These are phyloP conservation scores for Cetraspora pellucida DNA, from an alignment of 192 early-diverging fungal species.

Conservation along the genomic window DNA sequence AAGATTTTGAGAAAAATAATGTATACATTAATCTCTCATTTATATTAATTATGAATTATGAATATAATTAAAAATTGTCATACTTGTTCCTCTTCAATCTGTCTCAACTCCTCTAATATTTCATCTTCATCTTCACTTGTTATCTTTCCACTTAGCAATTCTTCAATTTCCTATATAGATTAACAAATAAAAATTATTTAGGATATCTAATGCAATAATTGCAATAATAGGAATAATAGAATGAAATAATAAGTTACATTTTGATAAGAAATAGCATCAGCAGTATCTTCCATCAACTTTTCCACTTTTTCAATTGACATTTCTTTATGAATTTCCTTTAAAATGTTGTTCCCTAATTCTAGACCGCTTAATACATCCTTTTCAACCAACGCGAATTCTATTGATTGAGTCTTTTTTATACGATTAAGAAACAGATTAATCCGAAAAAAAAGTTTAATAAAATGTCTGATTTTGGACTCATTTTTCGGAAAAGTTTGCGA, in stretches of 20 bases:
- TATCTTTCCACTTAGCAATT: slow-evolving; percentile 74
- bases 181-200: too few species aligned
- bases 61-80: neutral
- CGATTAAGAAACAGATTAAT: neutral
- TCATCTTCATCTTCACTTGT: slow-evolving; percentile 86
- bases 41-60: too few species aligned
- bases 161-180: slow-evolving; percentile 64
- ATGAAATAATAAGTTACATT: slow-evolving; percentile 56
- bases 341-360: slow-evolving; percentile 80
- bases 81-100: slow-evolving; percentile 26
- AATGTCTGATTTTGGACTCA: neutral
- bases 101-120: slow-evolving; percentile 77
- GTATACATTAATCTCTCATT: neutral
- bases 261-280: slow-evolving; percentile 95
- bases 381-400: slow-evolving; percentile 93
- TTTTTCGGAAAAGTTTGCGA: neutral
- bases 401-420: slow-evolving; percentile 63
- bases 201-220: too few species aligned
- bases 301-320: slow-evolving; percentile 92
- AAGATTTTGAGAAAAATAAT: too few species aligned
- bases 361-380: slow-evolving; percentile 86
- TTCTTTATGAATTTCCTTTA: slow-evolving; percentile 83
- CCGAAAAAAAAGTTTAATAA: neutral
- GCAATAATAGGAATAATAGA: neutral
- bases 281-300: slow-evolving; percentile 93